phyloP scores from a whole-genome alignment of 768 basidiomycete species.

The Porpolomopsis calyptriformis region DNA sequence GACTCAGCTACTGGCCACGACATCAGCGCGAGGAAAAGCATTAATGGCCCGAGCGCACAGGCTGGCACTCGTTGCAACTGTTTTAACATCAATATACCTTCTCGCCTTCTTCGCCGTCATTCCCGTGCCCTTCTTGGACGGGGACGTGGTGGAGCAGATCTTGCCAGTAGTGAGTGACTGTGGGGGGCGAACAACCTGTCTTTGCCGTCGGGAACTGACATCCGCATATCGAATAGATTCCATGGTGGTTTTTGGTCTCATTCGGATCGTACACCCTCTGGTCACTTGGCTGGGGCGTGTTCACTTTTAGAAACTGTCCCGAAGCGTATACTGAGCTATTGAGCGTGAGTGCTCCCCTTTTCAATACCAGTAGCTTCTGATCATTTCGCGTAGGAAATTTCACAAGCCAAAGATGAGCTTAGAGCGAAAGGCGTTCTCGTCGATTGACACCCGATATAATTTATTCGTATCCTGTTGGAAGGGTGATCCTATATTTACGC shows the following conservation, averaged over 20 bases:
- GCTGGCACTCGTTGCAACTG: constrained; percentile 34
- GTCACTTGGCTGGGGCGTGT: constrained; percentile 66
- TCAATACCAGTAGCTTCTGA: constrained; percentile 4
- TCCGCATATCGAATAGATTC: constrained; percentile 36
- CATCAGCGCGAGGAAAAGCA: not conserved
- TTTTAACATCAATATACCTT: constrained; percentile 40
- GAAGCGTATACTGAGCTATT: constrained; percentile 69
- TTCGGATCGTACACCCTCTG: constrained; percentile 74
- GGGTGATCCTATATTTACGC: too few species aligned
- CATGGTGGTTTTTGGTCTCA: constrained; percentile 73
- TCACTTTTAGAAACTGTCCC: constrained; percentile 66
- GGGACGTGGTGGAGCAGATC: constrained; percentile 35
- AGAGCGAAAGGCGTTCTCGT: constrained; percentile 50
- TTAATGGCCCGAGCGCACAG: constrained; percentile 55
- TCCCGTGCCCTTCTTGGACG: constrained; percentile 43
- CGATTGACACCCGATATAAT: too few species aligned
- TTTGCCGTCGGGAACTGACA: not conserved
- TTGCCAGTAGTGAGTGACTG: constrained; percentile 56
- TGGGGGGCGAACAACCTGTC: too few species aligned
- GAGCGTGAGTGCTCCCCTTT: constrained; percentile 30
- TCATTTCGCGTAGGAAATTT: constrained; percentile 40
- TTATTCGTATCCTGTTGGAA: too few species aligned
- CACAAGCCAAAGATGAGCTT: constrained; percentile 41
- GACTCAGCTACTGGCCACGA: not conserved
- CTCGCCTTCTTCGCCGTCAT: constrained; percentile 45